These are phyloP conservation scores for Leptomonas seymouri DNA, from an alignment of 208 protist species.

Conservation along the genomic window DNA sequence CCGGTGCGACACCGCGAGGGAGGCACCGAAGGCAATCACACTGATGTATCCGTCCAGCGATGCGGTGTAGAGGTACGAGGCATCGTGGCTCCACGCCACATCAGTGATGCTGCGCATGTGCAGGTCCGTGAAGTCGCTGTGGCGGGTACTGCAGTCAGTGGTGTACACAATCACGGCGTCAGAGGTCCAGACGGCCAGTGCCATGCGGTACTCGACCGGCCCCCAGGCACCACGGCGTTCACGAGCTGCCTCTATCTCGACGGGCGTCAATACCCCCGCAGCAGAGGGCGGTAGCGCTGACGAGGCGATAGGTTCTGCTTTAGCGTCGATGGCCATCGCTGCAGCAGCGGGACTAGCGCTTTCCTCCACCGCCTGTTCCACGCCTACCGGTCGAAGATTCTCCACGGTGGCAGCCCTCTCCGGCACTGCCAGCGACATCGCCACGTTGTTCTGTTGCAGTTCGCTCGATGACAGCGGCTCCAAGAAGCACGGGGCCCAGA, in stretches of 20 bases:
- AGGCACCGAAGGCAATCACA: conserved; percentile 66
- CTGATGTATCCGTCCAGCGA: conserved; percentile 87
- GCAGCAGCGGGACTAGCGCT: neutral
- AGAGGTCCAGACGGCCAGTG: conserved; percentile 82
- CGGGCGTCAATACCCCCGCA: neutral
- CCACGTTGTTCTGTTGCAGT: conserved; percentile 14
- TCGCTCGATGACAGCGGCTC: conserved; percentile 38
- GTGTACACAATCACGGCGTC: conserved; percentile 89
- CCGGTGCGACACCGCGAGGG: conserved; percentile 53
- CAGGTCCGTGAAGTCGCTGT: conserved; percentile 89
- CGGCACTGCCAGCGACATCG: conserved; percentile 1
- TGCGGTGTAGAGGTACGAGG: conserved; percentile 66
- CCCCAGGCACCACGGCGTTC: conserved; percentile 58
- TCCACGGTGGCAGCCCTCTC: neutral
- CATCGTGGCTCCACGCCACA: conserved; percentile 71
- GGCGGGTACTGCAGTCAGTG: conserved; percentile 70
- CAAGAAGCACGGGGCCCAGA: conserved; percentile 85
- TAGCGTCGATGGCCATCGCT: neutral
- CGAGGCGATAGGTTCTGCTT: neutral
- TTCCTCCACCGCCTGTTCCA: neutral
- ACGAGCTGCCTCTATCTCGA: conserved; percentile 4
- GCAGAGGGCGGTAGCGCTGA: neutral
- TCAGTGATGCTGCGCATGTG: conserved; percentile 92
- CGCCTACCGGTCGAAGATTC: neutral
- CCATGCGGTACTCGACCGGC: conserved; percentile 84